Conservation (phyloP, 345 rosid genomes). For the Gossypium herbaceum region DNA sequence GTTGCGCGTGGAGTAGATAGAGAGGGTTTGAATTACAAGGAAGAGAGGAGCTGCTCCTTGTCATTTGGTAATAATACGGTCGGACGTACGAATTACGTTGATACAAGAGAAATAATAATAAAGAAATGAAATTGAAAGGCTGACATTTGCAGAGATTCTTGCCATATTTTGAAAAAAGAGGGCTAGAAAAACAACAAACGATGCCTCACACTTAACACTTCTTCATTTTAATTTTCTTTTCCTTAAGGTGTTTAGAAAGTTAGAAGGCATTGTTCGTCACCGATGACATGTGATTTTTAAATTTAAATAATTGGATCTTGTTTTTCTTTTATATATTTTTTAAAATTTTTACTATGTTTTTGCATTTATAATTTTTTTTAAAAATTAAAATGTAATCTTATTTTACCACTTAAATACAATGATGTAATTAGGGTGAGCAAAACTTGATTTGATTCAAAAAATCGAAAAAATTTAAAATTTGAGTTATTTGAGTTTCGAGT, state of each 20-base stretch:
- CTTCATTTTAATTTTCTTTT: neutral
- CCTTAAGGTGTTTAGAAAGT: neutral
- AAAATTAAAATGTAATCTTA: too few relatives aligned
- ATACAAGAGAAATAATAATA: neutral
- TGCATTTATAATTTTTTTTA: neutral
- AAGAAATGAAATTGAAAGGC: neutral
- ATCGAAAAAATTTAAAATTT: too few relatives aligned
- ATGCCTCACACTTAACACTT: too few relatives aligned
- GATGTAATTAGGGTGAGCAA: too few relatives aligned
- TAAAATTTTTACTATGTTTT: neutral
- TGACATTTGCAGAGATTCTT: conserved; percentile 38
- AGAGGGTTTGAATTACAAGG: neutral
- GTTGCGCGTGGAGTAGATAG: neutral
- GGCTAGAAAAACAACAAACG: neutral
- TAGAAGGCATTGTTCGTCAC: conserved; percentile 7
- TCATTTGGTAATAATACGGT: conserved; percentile 48
- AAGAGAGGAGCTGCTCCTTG: conserved; percentile 2
- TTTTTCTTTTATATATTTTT: too few relatives aligned
- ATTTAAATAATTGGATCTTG: too few relatives aligned
- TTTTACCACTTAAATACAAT: too few relatives aligned
- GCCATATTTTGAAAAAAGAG: conserved; percentile 1
- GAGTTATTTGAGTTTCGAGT: too few relatives aligned
- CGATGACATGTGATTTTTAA: neutral
- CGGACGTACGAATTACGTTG: conserved; percentile 28
- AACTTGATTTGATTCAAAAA: too few relatives aligned